A percentile compares a stretch with the other conserved stretches of the same genome.
Evolutionary conservation across 306 rosid species (phyloP).

Genomic region (Vicia villosa): DNA sequence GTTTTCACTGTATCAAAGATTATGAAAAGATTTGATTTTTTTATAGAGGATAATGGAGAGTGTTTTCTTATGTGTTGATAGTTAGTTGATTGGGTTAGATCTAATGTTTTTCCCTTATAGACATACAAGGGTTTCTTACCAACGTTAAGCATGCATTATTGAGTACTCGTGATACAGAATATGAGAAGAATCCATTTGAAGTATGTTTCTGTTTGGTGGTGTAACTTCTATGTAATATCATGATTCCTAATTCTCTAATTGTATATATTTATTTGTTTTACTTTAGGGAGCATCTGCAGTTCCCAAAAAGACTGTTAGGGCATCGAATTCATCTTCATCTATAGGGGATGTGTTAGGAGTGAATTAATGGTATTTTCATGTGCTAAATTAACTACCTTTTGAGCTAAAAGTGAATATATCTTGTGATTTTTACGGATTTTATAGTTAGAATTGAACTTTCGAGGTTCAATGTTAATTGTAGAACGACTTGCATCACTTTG

Average conservation of each 20-base stretch:
- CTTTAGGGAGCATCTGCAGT: constrained; percentile 78
- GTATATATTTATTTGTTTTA: constrained; percentile 10
- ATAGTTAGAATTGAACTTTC: too few species aligned
- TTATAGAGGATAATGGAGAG: too few species aligned
- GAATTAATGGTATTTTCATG: too few species aligned
- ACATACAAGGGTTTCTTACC: constrained; percentile 87
- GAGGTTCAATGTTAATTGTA: too few species aligned
- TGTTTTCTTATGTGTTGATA: too few species aligned
- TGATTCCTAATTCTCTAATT: constrained; percentile 22
- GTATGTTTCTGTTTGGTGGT: constrained; percentile 45
- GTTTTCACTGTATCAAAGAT: too few species aligned
- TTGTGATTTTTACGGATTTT: too few species aligned
- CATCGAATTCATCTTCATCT: constrained; percentile 62
- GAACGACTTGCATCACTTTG: too few species aligned
- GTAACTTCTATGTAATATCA: constrained; percentile 3
- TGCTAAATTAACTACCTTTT: too few species aligned
- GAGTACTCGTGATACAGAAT: too few species aligned
- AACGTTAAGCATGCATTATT: constrained; percentile 98
- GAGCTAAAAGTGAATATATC: too few species aligned
- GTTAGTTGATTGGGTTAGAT: constrained; percentile 23
- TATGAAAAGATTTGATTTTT: too few species aligned
- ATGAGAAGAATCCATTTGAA: constrained; percentile 92
- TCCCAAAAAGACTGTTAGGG: constrained; percentile 67
- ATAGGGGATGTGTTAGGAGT: constrained; percentile 54
- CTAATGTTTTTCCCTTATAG: constrained; percentile 53